Evolutionary conservation across 495 filamentous ascomycete genomes (phyloP), one percentile per base, ranked within the genome.

Genomic region (Pyrenopolyporus hunteri): DNA sequence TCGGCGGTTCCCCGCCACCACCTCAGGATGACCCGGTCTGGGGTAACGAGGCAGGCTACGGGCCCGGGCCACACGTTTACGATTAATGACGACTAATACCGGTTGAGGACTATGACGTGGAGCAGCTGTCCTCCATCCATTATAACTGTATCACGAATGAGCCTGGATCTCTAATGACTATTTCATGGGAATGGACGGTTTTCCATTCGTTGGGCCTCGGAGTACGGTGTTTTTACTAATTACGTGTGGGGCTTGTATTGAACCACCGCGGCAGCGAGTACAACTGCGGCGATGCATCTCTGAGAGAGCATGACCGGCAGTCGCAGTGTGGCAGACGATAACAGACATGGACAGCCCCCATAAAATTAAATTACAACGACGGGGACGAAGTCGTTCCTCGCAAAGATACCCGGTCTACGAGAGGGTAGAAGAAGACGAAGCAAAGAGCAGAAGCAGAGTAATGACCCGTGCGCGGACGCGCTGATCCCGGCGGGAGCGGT

Each of bases 1-100:
- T 71, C 22, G 52, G 55, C 14, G 66, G 63, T 19, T 54, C 54
- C 10, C 59, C 59, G 1, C 55, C 50, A 0, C 57, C 53, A 20
- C 56, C 50, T 17, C 53, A 16, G n/a, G 49, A 17, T 16, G 39
- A 31, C 16, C 43, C 40, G 20, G 48, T 48, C 10, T 58, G 61
- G 61, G 40, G 51, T n/a, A 36, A 58, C n/a, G 47, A 25, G 17
- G 57, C 26, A 25, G 54, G 39, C 20, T 57, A 52, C 28, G 54
- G 37, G 3, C 16, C 25, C 8, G 58, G 39, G 16, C 39, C 16
- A 14, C 37, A 49, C 6, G 47, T 57, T 53, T 64, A 59, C 33
- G 54, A 64, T 11, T 59, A 48, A 50, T 53, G 16, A 52, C 25
- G 11, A n/a, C n/a, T n/a, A n/a, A 26, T 7, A 20, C 29, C 52